Conservation (phyloP, 345 rosid species). For the Eutrema heterophyllum region DNA sequence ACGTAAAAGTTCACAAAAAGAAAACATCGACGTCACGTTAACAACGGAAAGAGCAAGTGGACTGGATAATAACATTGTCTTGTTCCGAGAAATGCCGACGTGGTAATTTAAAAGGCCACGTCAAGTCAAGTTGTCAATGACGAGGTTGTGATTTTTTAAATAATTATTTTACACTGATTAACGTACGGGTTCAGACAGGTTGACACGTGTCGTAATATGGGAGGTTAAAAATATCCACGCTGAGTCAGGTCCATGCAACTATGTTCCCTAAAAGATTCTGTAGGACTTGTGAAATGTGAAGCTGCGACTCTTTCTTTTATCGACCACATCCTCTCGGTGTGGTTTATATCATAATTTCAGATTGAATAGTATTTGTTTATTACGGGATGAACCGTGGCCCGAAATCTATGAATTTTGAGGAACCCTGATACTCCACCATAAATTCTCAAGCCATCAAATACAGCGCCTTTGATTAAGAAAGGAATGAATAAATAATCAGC, state of each 20-base stretch:
- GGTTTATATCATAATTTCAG: neutral
- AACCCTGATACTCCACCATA: too few species aligned
- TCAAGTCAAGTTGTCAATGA: constrained; percentile 18
- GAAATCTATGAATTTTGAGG: too few species aligned
- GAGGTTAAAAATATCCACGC: constrained; percentile 4
- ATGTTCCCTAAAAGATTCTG: constrained; percentile 2
- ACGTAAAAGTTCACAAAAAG: neutral
- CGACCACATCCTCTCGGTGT: neutral
- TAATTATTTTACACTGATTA: neutral
- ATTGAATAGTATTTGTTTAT: too few species aligned
- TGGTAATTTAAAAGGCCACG: constrained; percentile 16
- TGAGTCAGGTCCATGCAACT: constrained; percentile 38
- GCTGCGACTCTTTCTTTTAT: neutral
- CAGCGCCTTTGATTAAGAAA: too few species aligned
- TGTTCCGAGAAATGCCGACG: constrained; percentile 10
- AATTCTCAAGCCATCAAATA: too few species aligned
- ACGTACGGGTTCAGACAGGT: constrained; percentile 9
- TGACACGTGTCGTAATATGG: constrained; percentile 26
- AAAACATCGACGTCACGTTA: neutral
- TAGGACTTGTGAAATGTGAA: neutral
- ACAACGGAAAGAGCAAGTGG: constrained; percentile 2
- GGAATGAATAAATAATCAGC: too few species aligned
- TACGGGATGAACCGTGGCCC: too few species aligned
- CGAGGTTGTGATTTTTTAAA: neutral
- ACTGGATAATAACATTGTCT: constrained; percentile 18